phyloP scores from a whole-genome alignment of 495 filamentous ascomycete genomes.

The Xeromyces bisporus region DNA sequence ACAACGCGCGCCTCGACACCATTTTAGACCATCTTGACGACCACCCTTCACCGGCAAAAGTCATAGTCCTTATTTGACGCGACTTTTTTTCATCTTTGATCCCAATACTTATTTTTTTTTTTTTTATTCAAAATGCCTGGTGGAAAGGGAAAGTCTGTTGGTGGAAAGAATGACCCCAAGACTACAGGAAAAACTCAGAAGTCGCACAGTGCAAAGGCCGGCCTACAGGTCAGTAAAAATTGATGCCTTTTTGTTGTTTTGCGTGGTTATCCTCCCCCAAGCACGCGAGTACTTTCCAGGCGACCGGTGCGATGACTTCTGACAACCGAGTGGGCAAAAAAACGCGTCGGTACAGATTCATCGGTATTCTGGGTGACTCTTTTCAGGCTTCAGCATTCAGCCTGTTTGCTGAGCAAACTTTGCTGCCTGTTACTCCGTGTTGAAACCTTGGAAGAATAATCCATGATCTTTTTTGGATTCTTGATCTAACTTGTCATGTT shows the following conservation, averaged over 20 bases:
- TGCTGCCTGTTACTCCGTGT: no score
- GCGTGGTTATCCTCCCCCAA: background rate
- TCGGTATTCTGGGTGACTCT: no score
- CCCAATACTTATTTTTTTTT: no score
- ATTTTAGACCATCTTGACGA: slow-evolving; percentile 19
- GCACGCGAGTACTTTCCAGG: background rate
- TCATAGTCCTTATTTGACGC: slow-evolving; percentile 10
- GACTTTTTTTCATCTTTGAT: background rate
- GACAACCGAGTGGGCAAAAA: background rate
- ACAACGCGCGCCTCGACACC: slow-evolving; percentile 27
- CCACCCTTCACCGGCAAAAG: slow-evolving; percentile 15
- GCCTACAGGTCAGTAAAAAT: slow-evolving; percentile 72
- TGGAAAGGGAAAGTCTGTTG: slow-evolving; percentile 87
- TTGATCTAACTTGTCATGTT: background rate
- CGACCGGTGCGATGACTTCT: background rate
- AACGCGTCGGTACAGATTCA: background rate
- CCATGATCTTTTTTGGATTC: background rate
- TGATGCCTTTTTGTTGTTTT: slow-evolving; percentile 1
- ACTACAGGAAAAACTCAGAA: slow-evolving; percentile 76
- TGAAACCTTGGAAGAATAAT: background rate
- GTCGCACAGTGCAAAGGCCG: slow-evolving; percentile 95
- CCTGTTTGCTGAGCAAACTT: no score
- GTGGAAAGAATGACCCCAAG: slow-evolving; percentile 79
- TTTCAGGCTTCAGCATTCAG: no score
- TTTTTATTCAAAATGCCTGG: slow-evolving; percentile 47